phyloP scores from a whole-genome alignment of 202 grass and related monocot genomes.

The Carex arenaria region DNA sequence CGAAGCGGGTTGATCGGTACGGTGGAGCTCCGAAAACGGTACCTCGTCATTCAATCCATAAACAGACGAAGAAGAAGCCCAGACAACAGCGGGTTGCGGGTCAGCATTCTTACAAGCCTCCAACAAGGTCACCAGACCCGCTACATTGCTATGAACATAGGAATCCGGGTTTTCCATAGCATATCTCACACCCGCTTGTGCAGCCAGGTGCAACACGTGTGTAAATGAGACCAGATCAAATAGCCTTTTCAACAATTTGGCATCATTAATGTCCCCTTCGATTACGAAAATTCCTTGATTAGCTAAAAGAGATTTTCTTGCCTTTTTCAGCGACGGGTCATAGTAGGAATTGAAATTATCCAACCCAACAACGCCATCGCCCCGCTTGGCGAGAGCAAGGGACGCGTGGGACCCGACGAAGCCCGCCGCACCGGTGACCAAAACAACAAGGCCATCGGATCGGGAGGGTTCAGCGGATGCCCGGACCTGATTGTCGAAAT shows the following conservation, averaged over 20 bases:
- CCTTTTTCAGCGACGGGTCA: constrained; percentile 50
- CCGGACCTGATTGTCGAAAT: constrained; percentile 47
- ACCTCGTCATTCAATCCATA: constrained; percentile 81
- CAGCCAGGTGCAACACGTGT: constrained; percentile 52
- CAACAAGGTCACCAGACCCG: constrained; percentile 65
- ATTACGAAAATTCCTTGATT: constrained; percentile 44
- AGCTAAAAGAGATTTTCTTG: constrained; percentile 46
- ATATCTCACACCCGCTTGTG: constrained; percentile 62
- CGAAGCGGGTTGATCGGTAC: constrained; percentile 77
- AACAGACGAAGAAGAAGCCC: constrained; percentile 92
- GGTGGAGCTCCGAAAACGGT: constrained; percentile 78
- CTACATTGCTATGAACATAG: constrained; percentile 87
- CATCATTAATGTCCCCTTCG: constrained; percentile 67
- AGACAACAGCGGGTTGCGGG: constrained; percentile 74
- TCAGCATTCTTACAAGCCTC: constrained; percentile 75
- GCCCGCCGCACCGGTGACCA: constrained; percentile 62
- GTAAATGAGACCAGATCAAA: constrained; percentile 35
- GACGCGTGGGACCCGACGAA: constrained; percentile 72
- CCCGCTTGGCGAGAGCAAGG: constrained; percentile 44
- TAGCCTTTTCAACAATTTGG: constrained; percentile 39
- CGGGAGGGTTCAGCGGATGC: constrained; percentile 36
- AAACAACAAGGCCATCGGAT: constrained; percentile 39
- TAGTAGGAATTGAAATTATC: constrained; percentile 87
- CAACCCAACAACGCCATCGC: constrained; percentile 69
- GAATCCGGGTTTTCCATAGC: constrained; percentile 83